Conservation (phyloP, 2,329 filamentous ascomycete genomes). For the Colletotrichum chlorophyti region DNA sequence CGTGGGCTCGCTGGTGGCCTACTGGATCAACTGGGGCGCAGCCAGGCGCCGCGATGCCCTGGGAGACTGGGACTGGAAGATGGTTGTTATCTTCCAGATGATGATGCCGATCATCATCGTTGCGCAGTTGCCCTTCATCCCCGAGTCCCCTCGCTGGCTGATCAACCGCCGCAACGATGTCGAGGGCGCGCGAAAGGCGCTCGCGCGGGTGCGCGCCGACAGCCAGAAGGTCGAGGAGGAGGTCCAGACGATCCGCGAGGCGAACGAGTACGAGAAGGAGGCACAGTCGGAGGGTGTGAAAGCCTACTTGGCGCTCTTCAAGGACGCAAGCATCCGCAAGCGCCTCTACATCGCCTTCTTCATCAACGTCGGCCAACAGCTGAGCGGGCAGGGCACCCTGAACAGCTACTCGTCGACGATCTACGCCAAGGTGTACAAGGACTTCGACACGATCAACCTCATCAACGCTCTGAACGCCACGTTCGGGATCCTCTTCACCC, state of each 20-base stretch:
- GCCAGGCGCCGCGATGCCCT: conserved; percentile 58
- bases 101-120: conserved; percentile 71
- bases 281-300: conserved; percentile 64
- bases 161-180: conserved; percentile 66
- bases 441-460: conserved; percentile 65
- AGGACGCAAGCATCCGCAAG: conserved; percentile 72
- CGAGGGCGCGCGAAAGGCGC: conserved; percentile 64
- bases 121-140: conserved; percentile 67
- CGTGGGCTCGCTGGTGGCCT: conserved; percentile 61
- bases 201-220: conserved; percentile 67
- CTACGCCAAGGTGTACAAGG: conserved; percentile 73
- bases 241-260: conserved; percentile 68
- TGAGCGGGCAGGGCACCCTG: conserved; percentile 75
- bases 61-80: conserved; percentile 76
- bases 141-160: conserved; percentile 75
- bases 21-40: conserved; percentile 56
- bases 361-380: conserved; percentile 74
- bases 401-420: conserved; percentile 77
- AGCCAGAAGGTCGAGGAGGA: conserved; percentile 73
- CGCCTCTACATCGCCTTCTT: conserved; percentile 70
- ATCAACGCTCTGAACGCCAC: conserved; percentile 80
- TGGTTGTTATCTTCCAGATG: conserved; percentile 77
- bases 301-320: conserved; percentile 73
- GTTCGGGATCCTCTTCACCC: conserved; percentile 74
- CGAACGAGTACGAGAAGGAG: conserved; percentile 75